Evolutionary conservation across 2,329 filamentous ascomycete genomes (phyloP).

Genomic region (Huntiella abstrusa): DNA sequence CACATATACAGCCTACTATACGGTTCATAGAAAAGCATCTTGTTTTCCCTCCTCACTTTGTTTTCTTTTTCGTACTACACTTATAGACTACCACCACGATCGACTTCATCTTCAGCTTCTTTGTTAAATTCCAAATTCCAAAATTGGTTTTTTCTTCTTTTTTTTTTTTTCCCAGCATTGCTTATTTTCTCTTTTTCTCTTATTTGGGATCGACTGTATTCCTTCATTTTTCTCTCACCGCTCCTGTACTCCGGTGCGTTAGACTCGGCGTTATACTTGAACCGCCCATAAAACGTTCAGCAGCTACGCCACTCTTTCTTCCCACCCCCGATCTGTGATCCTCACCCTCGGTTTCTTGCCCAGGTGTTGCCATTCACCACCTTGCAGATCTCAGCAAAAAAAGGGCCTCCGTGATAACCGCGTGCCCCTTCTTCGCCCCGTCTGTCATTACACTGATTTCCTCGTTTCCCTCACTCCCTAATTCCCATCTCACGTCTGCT

Average conservation of each 20-base stretch:
- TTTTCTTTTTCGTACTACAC: too few relatives aligned
- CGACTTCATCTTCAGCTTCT: too few relatives aligned
- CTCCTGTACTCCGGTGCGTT: neutral
- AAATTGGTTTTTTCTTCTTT: too few relatives aligned
- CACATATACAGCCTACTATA: too few relatives aligned
- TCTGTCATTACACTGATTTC: neutral
- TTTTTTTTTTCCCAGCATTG: too few relatives aligned
- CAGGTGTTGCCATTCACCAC: neutral
- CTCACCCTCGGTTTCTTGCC: neutral
- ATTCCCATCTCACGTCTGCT: neutral
- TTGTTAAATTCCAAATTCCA: too few relatives aligned
- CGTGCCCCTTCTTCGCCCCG: neutral
- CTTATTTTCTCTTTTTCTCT: too few relatives aligned
- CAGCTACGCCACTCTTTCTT: neutral
- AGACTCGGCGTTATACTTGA: slow-evolving; percentile 2
- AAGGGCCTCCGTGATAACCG: neutral
- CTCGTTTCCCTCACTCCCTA: neutral
- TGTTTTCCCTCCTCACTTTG: too few relatives aligned
- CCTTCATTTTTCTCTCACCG: slow-evolving; percentile 2
- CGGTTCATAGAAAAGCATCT: too few relatives aligned
- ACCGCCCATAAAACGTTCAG: neutral
- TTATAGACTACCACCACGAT: too few relatives aligned
- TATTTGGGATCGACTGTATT: neutral
- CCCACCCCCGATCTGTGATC: neutral
- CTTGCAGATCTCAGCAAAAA: neutral